Evolutionary conservation across 306 rosid genomes (phyloP), one percentile per base, ranked within the genome.

Genomic region (Prunus armeniaca): DNA sequence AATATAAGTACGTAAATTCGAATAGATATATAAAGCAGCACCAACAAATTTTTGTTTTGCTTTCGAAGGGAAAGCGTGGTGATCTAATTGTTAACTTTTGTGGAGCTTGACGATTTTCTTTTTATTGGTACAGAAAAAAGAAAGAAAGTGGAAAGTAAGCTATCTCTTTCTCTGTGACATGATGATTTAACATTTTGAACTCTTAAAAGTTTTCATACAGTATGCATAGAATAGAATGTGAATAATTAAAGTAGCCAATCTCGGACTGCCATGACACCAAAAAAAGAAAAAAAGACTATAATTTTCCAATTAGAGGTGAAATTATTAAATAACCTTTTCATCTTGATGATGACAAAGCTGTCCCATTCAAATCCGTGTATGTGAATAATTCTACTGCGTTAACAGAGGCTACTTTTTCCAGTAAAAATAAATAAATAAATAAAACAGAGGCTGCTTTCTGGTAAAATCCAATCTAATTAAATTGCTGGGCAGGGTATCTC

Each of bases 311-410:
- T 24, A 49, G 63, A 46, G n/a, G 30, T 65, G 30, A 71, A 66
- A 45, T 65, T 22, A 69, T 76, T 64, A 22, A 61, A 55, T 64
- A 6, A 22, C 19, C 58, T 68, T 78, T 65, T 78, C 58, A 68
- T 10, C 63, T 67, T 67, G 73, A 62, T 72, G 19, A 28, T 60
- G 55, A 80, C 62, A 64, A 28, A 57, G 15, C 49, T 28, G 54
- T 27, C 74, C 27, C 46, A 50, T 9, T 34, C 69, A 65, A 30
- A 50, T n/a, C 46, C 32, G 28, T 25, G 11, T 3, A 9, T 1
- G 9, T 24, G 10, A 12, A 43, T 14, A 12, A 67, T 12, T 20
- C 15, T 46, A 46, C 3, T 18, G 28, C 12, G 12, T 46, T n/a
- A 74, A 7, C 15, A 3, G 43, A 38, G 9, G 43, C 43, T 38